Conservation (phyloP, 306 rosid genomes). For the Trifolium subterraneum region DNA sequence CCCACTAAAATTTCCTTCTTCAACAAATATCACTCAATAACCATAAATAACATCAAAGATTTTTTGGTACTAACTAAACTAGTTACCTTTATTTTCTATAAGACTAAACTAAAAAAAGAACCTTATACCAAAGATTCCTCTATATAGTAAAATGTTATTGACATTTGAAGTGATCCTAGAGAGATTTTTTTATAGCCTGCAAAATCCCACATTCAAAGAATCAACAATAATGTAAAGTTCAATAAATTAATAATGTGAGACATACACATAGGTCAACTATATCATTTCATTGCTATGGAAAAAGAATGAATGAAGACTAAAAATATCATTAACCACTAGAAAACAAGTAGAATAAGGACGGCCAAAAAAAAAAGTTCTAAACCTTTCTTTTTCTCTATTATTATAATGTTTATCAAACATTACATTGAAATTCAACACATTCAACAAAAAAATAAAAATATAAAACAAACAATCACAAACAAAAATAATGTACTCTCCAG, state of each 20-base stretch:
- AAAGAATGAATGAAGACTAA: constrained; percentile 31
- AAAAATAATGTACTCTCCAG: constrained; percentile 1
- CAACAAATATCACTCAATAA: constrained; percentile 44
- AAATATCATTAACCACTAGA: constrained; percentile 38
- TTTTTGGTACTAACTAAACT: constrained; percentile 46
- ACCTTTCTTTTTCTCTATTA: constrained; percentile 41
- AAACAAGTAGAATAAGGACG: constrained; percentile 37
- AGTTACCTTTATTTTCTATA: constrained; percentile 39
- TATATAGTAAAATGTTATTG: constrained; percentile 30
- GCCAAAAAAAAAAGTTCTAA: constrained; percentile 41
- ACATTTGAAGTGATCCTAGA: constrained; percentile 47
- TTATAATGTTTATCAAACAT: background rate
- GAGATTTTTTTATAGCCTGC: constrained; percentile 40
- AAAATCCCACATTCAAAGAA: constrained; percentile 34
- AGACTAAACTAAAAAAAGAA: constrained; percentile 24
- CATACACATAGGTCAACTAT: constrained; percentile 35
- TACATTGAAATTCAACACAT: constrained; percentile 50
- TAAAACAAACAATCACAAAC: constrained; percentile 25
- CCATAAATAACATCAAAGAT: constrained; percentile 42
- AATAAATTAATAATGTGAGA: constrained; percentile 16
- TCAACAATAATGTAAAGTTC: constrained; percentile 30
- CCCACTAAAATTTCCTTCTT: constrained; percentile 30
- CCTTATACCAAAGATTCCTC: constrained; percentile 49
- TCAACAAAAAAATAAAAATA: constrained; percentile 32
- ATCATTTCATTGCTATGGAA: constrained; percentile 41